Base-by-base conservation (phyloP, 768 basidiomycete species). In the Suillus luteus region DNA sequence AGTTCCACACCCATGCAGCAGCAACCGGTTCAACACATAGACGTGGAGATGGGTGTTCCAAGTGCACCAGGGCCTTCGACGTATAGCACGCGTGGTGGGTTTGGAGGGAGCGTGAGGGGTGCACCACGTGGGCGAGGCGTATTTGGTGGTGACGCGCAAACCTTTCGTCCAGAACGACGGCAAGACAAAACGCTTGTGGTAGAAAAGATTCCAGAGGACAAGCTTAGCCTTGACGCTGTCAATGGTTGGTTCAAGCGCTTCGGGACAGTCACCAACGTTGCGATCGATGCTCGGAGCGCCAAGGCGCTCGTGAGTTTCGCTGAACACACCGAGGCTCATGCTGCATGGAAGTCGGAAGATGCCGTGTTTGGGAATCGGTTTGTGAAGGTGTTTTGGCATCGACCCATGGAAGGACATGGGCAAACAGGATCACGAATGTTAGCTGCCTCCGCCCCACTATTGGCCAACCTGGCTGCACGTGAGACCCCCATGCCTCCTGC, bases 321-420 rank as follows among this genome's bases (percentile, higher is more conserved):
- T 40, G 85, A 82, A 10, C 93, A 95, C 72, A 85, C 84, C 24
- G 91, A 95, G 70, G 96, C 96, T 0, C 86, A 90, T 70, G 84
- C 86, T 14, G 96, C 96, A 1, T 95, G 95, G 92, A 93, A 92
- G 74, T 87, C 88, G 31, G 92, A 96, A 75, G 94, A 96, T 66
- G 94, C 95, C n/a, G 90, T 97, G 15, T 97, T 97, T 71, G 87
- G 87, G 12, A 96, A 95, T 69, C 86, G 96, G 58, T 97, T 97
- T 74, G 95, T 97, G 67, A 96, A 96, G 76, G 83, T 97, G 40
- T 93, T 96, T 70, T 97, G 96, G 95, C 94, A 96, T 77, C 83
- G 91, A 63, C 95, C 94, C 8, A 86, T 95, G 87, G 92, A 92
- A 61, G 95, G 96, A 0, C 92, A 95, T 69, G 95, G 95, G 9